A percentile compares a stretch with the other conserved stretches of the same genome.
phyloP scores from a whole-genome alignment of 495 filamentous ascomycete species.

The Xylaria telfairii region DNA sequence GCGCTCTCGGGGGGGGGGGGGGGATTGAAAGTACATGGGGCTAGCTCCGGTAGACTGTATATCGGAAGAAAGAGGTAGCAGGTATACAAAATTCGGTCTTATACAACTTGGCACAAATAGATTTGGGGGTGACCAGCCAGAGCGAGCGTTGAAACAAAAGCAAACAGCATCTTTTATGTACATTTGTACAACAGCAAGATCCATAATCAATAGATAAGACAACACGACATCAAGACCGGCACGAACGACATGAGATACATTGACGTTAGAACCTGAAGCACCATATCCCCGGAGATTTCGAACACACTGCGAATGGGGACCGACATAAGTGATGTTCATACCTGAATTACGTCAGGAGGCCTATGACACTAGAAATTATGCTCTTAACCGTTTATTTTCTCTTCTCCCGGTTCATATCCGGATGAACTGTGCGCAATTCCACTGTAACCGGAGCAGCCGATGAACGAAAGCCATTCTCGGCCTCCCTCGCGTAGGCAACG shows the following conservation, averaged over 20 bases:
- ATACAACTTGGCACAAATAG: constrained; percentile 14
- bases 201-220: constrained; percentile 25
- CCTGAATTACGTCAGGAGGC: neutral
- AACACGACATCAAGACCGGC: constrained; percentile 14
- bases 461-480: constrained; percentile 22
- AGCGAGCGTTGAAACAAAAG: constrained; percentile 18
- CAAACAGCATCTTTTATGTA: constrained; percentile 22
- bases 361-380: constrained; percentile 6
- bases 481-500: neutral
- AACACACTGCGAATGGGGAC: neutral
- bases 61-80: neutral
- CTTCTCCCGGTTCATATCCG: neutral
- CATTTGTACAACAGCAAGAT: constrained; percentile 25
- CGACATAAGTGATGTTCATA: neutral
- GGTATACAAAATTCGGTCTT: constrained; percentile 2
- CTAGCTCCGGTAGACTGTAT: neutral
- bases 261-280: neutral
- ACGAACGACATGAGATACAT: neutral
- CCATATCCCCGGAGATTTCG: neutral
- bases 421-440: neutral
- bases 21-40: neutral
- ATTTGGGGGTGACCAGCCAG: constrained; percentile 10
- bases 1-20: neutral
- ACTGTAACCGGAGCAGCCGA: constrained; percentile 5
- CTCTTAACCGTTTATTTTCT: constrained; percentile 3